Evolutionary conservation across 176 grass and related monocot species (phyloP), one percentile per base, ranked within the genome.

Genomic region (Bromus sterilis): DNA sequence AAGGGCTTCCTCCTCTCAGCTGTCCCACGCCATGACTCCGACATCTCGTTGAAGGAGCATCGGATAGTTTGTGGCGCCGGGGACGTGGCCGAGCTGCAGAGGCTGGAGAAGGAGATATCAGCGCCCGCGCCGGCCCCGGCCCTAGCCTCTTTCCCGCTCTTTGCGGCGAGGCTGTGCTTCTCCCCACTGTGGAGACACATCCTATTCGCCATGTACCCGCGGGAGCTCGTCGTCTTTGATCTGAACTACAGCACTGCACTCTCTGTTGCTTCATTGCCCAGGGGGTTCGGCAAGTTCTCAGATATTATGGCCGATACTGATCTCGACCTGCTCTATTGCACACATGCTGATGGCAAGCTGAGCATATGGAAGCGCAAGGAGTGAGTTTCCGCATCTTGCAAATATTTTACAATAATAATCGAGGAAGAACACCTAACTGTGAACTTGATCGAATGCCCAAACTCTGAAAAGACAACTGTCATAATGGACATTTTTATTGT

Each of bases 311-410:
- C 90, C 15, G 95, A 98, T 86, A 84, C 92, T 9, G 90, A 91
- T 48, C 70, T 89, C 3, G 88, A 98, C 74, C 60, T 94, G 24
- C 79, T 95, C 35, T 95, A 93, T 36, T 98, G 90, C 83, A 89
- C 89, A 7, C 95, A 98, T 89, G n/a, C 85, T 6, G 95, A 98
- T 51, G 92, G 95, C 41, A 98, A 95, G 78, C 79, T 98, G 21
- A 95, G 88, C 82, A 89, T 98, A 61, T 98, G 92, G 95, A 98
- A 89, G 73, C 88, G 92, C 58, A 98, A 95, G 86, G 86, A 87
- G 95, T 89, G 78, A 92, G 83, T 86, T 57, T 43, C 16, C 44
- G 67, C 25, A 68, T 70, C 24, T 60, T 79, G 30, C 60, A 20
- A 8, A 35, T 79, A 26, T 18, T 85, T 70, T 81, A 39, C 37